Evolutionary conservation across 805 yeast genomes (phyloP), one percentile per base, ranked within the genome.

Genomic region (Saccharomycopsis sp.): DNA sequence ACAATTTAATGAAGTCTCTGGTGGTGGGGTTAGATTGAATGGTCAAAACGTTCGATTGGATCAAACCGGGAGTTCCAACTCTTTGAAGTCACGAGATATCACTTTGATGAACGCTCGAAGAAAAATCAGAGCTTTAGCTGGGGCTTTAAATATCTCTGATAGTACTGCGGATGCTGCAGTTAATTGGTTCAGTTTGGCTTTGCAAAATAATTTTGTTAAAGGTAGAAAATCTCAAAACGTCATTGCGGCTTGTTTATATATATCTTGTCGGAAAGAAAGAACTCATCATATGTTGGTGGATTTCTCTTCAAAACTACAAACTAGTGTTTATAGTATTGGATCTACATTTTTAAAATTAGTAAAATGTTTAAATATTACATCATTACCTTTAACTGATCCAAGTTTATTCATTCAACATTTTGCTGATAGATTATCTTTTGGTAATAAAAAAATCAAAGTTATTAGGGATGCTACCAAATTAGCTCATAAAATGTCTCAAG

Each of bases 191-290:
- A 78, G 78, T 49, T 64, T 87, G 41, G 97, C 97, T 0, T 66
- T 94, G 21, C 72, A 86, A 2, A 72, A 80, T 49, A 88, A 87
- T 56, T 92, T 92, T 57, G 97, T 92, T 19, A 95, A 89, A 58
- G 99, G 99, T n/a, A 70, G 99, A 52, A 65, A 92, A 47, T 86
- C 96, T 2, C 96, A 88, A 56, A 88, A 89, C 55, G 97, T 92
- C 3, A 77, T 88, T 41, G 94, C 96, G 0, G 87, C 97, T 0
- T 92, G 99, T 62, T 67, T 92, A 26, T 92, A 92, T 56, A 76
- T 92, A 36, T 95, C 97, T 0, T 92, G 99, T 59, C 77, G 98
- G 54, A 80, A 79, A 56, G 89, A 81, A 52, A 73, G 75, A 57
- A 88, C 97, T 1, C 92, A 82, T 51, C 96, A 89, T 56, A 87